phyloP scores from a whole-genome alignment of 2,329 filamentous ascomycete species.

The Ascochyta clinopodiicola region DNA sequence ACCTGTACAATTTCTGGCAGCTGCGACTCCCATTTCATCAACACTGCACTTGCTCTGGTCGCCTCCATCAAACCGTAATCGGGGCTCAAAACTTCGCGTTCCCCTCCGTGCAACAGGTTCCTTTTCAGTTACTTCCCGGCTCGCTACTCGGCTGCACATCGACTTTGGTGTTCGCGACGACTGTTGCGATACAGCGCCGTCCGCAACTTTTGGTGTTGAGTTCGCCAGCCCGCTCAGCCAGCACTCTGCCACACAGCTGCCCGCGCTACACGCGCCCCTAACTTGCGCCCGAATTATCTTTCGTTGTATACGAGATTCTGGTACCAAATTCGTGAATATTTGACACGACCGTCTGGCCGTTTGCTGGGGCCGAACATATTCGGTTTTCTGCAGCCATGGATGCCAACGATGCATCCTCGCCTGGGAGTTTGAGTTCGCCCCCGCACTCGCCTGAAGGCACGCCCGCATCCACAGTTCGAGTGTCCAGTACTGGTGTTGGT shows the following conservation, averaged over 20 bases:
- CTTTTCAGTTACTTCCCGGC: slow-evolving; percentile 25
- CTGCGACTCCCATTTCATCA: slow-evolving; percentile 34
- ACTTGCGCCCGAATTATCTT: slow-evolving; percentile 2
- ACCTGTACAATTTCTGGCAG: slow-evolving; percentile 23
- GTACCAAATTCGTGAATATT: slow-evolving; percentile 1
- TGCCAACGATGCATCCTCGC: slow-evolving; percentile 43
- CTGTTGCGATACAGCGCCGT: slow-evolving; percentile 34
- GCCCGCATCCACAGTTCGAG: slow-evolving; percentile 42
- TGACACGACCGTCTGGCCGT: slow-evolving; percentile 1
- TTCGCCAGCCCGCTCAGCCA: slow-evolving; percentile 28
- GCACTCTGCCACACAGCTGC: slow-evolving; percentile 17
- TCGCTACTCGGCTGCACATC: slow-evolving; percentile 32
- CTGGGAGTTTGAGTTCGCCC: slow-evolving; percentile 46
- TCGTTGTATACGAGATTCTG: not conserved
- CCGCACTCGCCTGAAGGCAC: slow-evolving; percentile 48
- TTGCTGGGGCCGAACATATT: slow-evolving; percentile 11
- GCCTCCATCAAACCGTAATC: slow-evolving; percentile 39
- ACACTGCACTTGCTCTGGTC: slow-evolving; percentile 22
- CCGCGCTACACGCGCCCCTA: slow-evolving; percentile 10
- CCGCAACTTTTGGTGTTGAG: slow-evolving; percentile 45
- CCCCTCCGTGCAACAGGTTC: slow-evolving; percentile 34
- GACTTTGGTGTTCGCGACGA: slow-evolving; percentile 44
- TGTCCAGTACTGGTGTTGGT: slow-evolving; percentile 37
- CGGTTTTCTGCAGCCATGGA: slow-evolving; percentile 39
- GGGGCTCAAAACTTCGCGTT: slow-evolving; percentile 36